These are phyloP conservation scores for Rutstroemia sydowiana DNA, from an alignment of 2,329 filamentous ascomycete species.

Conservation along the genomic window DNA sequence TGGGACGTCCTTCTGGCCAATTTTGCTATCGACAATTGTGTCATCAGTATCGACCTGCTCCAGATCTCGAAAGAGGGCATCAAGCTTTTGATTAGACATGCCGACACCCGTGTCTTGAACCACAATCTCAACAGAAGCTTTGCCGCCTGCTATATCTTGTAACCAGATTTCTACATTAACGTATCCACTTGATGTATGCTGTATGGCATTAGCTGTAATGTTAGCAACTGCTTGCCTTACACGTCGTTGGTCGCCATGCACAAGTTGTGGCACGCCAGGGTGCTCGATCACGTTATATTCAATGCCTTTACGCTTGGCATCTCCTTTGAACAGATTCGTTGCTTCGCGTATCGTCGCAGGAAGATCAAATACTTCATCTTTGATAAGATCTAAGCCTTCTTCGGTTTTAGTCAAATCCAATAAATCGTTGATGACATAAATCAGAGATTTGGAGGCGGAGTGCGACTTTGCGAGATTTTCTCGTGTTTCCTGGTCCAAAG, in stretches of 20 bases:
- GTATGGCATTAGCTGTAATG: slow-evolving; percentile 19
- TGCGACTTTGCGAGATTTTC: slow-evolving; percentile 80
- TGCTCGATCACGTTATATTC: slow-evolving; percentile 14
- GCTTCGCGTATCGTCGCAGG: too few species aligned
- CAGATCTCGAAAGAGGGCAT: slow-evolving; percentile 50
- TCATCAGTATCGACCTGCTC: slow-evolving; percentile 48
- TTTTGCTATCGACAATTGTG: slow-evolving; percentile 26
- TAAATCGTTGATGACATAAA: slow-evolving; percentile 90
- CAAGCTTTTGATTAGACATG: slow-evolving; percentile 55
- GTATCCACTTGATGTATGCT: slow-evolving; percentile 41
- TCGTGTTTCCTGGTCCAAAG: slow-evolving; percentile 70
- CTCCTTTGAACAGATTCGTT: too few species aligned
- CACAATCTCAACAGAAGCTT: slow-evolving; percentile 64
- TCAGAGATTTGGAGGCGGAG: slow-evolving; percentile 83
- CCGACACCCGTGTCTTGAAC: slow-evolving; percentile 68
- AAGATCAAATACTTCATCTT: too few species aligned
- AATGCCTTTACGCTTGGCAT: slow-evolving; percentile 42
- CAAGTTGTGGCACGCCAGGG: slow-evolving; percentile 11
- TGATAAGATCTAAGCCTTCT: too few species aligned
- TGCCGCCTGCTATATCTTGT: slow-evolving; percentile 42
- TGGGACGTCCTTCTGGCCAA: slow-evolving; percentile 13
- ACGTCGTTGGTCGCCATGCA: slow-evolving; percentile 16
- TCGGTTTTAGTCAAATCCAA: slow-evolving; percentile 84
- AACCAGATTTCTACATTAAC: slow-evolving; percentile 66
- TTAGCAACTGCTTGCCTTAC: slow-evolving; percentile 20